Evolutionary conservation across 306 rosid species (phyloP), one percentile per base, ranked within the genome.

Genomic region (Glycine latifolia): DNA sequence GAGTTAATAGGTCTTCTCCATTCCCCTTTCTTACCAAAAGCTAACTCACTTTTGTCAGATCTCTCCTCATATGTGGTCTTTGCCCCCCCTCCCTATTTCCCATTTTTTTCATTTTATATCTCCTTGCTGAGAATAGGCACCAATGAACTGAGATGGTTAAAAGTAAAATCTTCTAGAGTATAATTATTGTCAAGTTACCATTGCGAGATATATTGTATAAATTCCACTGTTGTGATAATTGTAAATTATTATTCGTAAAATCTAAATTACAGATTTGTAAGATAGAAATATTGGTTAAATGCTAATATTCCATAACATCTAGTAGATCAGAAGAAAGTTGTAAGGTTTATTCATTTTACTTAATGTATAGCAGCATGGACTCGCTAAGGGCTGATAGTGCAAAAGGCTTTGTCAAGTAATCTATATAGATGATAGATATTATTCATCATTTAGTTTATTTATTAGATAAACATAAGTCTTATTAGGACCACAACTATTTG

Each of bases 341-440:
- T 3, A n/a, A 39, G 72, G 10, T 8, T 71, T 71, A 49, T 56
- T 55, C 80, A 11, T 53, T 67, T 83, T 80, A 7, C 43, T 80
- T 75, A 62, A 63, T 84, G 58, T 54, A 75, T 66, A 67, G 83
- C 86, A 93, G 91, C 5, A 86, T 95, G 88, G 98, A 95, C 89
- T 84, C 99, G 11, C 85, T 95, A 86, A 87, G n/a, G 50, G 88
- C 97, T 16, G 88, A 86, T 77, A 98, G 99, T 81, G 91, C 92
- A 69, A 95, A 77, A 80, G 89, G 88, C 79, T 65, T 90, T 58
- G 48, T 95, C 88, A 95, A 93, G 99, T 93, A 95, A 85, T 26
- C 87, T 72, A 15, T 71, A 79, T 71, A 79, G 81, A 76, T 81
- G 44, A 77, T 74, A 85, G 77, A 75, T 79, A 15, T 70, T 70